Evolutionary conservation across 345 rosid genomes (phyloP).

Genomic region (Hypericum androsaemum): DNA sequence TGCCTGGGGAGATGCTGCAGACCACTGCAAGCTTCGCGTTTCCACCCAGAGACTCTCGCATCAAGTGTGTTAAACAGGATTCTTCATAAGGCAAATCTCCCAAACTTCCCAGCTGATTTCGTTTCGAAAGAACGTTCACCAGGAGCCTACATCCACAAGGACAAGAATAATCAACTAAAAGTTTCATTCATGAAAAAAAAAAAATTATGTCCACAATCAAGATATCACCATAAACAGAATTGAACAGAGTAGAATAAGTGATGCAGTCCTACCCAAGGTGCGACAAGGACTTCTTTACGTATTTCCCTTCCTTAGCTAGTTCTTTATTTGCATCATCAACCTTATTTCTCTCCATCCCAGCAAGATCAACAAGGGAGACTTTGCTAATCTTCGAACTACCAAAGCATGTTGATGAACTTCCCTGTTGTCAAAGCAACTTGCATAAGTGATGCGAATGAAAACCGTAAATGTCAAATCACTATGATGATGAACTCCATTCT

Average conservation of each 20-base stretch:
- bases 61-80: slow-evolving; percentile 67
- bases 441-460: not conserved
- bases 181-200: not conserved
- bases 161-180: slow-evolving; percentile 9
- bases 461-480: no score
- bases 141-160: slow-evolving; percentile 46
- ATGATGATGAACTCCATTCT: no score
- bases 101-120: slow-evolving; percentile 29
- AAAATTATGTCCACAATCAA: not conserved
- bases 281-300: slow-evolving; percentile 74
- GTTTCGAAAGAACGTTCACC: slow-evolving; percentile 52
- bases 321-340: slow-evolving; percentile 53
- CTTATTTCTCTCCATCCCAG: slow-evolving; percentile 66
- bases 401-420: slow-evolving; percentile 65
- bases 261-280: slow-evolving; percentile 66
- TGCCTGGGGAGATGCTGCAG: slow-evolving; percentile 62
- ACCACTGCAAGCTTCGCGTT: slow-evolving; percentile 81
- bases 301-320: slow-evolving; percentile 55
- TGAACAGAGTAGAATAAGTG: not conserved
- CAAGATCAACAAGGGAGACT: slow-evolving; percentile 84
- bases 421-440: slow-evolving; percentile 33
- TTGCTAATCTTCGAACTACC: slow-evolving; percentile 85
- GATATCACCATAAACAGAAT: no score
- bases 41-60: slow-evolving; percentile 91
- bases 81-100: slow-evolving; percentile 40